Evolutionary conservation across 306 rosid genomes (phyloP).

Genomic region (Quercus bicolor): DNA sequence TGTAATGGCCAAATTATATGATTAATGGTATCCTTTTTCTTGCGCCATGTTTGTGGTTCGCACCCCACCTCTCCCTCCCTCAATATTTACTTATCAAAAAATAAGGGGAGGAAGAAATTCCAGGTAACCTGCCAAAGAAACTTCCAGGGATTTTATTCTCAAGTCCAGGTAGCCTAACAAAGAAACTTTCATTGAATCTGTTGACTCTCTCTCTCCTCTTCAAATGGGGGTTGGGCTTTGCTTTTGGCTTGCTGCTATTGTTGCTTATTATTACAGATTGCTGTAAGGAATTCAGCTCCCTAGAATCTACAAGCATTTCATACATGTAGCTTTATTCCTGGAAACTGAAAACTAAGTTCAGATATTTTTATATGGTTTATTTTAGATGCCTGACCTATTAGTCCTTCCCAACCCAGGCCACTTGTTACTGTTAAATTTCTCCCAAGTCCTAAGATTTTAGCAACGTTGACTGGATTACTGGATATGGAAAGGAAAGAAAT

Average conservation of each 20-base stretch:
- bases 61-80: not conserved
- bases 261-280: not conserved
- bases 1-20: too few species aligned
- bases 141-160: not conserved
- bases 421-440: constrained; percentile 2
- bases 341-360: not conserved
- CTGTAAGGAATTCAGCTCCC: not conserved
- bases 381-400: not conserved
- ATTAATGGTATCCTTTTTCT: too few species aligned
- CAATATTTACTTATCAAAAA: not conserved
- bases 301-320: not conserved
- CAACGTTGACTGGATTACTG: not conserved
- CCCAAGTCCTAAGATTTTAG: not conserved
- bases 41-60: too few species aligned
- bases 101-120: not conserved
- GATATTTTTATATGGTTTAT: not conserved
- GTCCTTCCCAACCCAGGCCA: not conserved
- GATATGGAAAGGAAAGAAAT: too few species aligned
- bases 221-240: not conserved
- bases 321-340: not conserved
- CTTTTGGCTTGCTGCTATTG: not conserved
- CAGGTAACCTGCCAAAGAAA: not conserved
- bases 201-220: not conserved
- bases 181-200: not conserved
- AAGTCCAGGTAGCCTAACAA: not conserved